Evolutionary conservation across 139 green algal genomes (phyloP).

Genomic region (Desmodesmus armatus): DNA sequence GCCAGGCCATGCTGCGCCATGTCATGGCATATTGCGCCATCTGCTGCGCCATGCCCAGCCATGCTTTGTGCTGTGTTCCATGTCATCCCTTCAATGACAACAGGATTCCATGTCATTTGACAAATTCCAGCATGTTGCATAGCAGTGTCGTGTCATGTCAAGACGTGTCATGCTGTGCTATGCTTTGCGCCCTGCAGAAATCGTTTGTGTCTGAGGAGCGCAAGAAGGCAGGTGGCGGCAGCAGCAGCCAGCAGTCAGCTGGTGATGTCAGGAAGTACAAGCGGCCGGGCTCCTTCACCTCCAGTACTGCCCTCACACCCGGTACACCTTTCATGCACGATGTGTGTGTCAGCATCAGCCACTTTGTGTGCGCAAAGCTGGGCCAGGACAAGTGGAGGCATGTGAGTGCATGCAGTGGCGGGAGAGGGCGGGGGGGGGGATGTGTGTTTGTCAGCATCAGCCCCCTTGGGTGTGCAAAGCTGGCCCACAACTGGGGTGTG

Average conservation of each 20-base stretch:
- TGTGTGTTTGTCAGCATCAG: no score
- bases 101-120: neutral
- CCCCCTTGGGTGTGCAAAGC: no score
- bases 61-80: neutral
- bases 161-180: neutral
- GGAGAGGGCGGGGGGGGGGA: neutral
- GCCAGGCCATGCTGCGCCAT: no score
- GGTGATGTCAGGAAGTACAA: conserved; percentile 9
- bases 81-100: neutral
- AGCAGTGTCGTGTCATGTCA: no score
- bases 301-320: conserved; percentile 70
- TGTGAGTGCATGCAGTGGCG: conserved; percentile 28
- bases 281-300: conserved; percentile 32
- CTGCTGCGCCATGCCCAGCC: neutral
- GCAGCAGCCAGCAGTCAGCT: no score
- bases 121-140: no score
- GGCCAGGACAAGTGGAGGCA: conserved; percentile 42
- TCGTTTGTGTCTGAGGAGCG: conserved; percentile 17
- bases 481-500: no score
- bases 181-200: neutral
- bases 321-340: conserved; percentile 86
- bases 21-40: neutral
- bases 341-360: conserved; percentile 71
- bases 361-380: conserved; percentile 73
- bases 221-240: conserved; percentile 44